Conservation (phyloP, 352 stramenopile species). For the Elongisporangium undulatum region DNA sequence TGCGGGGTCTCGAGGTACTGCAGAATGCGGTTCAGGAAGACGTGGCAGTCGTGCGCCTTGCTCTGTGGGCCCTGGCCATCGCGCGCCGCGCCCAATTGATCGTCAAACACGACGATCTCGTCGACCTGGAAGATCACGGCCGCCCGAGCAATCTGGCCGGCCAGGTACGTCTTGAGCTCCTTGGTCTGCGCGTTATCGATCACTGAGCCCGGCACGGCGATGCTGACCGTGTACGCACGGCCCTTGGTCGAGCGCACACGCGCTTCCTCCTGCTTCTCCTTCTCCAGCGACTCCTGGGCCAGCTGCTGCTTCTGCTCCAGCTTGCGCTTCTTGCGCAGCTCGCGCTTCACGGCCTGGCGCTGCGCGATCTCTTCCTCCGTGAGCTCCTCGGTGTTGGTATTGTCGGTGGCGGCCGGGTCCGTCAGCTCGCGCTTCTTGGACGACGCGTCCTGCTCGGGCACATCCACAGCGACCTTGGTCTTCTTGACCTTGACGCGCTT, state of each 20-base stretch:
- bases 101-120: constrained; percentile 98
- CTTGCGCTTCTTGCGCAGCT: constrained; percentile 71
- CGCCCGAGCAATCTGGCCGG: constrained; percentile 94
- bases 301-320: constrained; percentile 40
- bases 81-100: constrained; percentile 78
- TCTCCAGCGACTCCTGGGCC: constrained; percentile 27
- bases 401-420: not conserved
- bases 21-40: constrained; percentile 88
- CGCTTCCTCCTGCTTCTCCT: constrained; percentile 25
- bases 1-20: constrained; percentile 99
- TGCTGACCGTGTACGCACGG: constrained; percentile 92
- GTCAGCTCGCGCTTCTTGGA: constrained; percentile 13
- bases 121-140: constrained; percentile 98
- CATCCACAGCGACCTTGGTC: constrained; percentile 10
- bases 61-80: constrained; percentile 46
- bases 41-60: constrained; percentile 70
- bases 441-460: constrained; percentile 1
- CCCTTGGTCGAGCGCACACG: constrained; percentile 40
- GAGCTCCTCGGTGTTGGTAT: not conserved
- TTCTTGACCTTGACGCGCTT: constrained; percentile 26
- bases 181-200: constrained; percentile 97
- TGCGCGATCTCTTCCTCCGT: constrained; percentile 16
- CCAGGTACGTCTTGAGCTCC: constrained; percentile 96
- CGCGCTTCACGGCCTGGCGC: constrained; percentile 32
- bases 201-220: constrained; percentile 95